Conservation (phyloP, 257 asterid species). For the Datura wrightii region DNA sequence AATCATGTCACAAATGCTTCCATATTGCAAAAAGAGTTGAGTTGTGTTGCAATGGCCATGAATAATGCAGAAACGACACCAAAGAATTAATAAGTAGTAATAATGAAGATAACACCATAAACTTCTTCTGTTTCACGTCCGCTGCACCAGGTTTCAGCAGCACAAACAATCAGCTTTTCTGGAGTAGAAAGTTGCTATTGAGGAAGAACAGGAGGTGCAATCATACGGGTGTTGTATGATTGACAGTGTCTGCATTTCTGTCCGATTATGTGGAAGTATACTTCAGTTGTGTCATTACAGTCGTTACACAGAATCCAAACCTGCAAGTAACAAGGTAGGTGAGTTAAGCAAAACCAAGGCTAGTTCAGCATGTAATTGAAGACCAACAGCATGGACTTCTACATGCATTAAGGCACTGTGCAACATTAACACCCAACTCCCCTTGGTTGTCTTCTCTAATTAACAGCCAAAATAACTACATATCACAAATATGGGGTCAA, state of each 20-base stretch:
- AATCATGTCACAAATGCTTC: conserved; percentile 22
- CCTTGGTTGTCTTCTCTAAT: background rate
- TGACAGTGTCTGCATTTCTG: conserved; percentile 90
- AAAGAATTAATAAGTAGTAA: background rate
- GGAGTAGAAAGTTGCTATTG: conserved; percentile 39
- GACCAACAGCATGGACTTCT: background rate
- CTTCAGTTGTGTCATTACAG: conserved; percentile 92
- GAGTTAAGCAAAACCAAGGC: background rate
- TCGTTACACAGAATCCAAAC: conserved; percentile 96
- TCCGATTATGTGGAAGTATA: conserved; percentile 85
- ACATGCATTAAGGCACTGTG: no score
- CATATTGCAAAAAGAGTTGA: background rate
- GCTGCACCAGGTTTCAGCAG: background rate
- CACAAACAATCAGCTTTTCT: background rate
- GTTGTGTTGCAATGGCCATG: conserved; percentile 27
- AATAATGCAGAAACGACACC: background rate
- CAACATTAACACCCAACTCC: background rate
- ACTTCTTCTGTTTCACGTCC: background rate
- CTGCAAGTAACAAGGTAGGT: conserved; percentile 43
- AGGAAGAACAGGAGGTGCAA: conserved; percentile 88
- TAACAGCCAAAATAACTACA: background rate
- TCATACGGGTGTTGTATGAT: conserved; percentile 86
- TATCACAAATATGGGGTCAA: background rate
- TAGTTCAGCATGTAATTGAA: background rate
- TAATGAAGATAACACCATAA: background rate